phyloP scores from a whole-genome alignment of 306 rosid genomes.

The Rosa rugosa region DNA sequence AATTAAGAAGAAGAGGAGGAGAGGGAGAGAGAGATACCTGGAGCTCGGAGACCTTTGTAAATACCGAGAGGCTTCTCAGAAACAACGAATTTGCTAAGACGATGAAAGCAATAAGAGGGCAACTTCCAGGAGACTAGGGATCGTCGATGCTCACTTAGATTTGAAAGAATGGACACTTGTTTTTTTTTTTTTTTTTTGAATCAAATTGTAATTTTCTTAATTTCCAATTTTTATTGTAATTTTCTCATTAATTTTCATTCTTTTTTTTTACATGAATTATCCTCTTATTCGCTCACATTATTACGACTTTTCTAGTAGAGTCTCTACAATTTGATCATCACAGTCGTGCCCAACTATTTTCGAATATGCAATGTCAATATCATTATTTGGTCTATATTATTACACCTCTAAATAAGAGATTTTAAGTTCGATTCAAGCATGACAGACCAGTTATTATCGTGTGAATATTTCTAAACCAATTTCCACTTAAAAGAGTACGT shows the following conservation, averaged over 20 bases:
- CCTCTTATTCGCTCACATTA: too few species aligned
- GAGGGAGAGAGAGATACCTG: too few species aligned
- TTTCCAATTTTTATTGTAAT: neutral
- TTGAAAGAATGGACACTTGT: neutral
- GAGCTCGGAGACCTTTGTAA: too few species aligned
- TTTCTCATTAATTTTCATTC: neutral
- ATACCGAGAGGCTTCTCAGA: neutral
- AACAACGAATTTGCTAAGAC: neutral
- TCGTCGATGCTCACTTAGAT: neutral
- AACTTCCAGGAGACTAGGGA: neutral
- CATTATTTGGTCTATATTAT: too few species aligned
- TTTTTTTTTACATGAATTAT: neutral
- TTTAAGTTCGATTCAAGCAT: neutral
- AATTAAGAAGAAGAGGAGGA: neutral
- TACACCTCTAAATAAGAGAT: neutral
- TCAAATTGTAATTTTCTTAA: neutral
- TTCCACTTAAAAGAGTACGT: too few species aligned
- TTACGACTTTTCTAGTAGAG: too few species aligned
- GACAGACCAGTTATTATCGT: neutral
- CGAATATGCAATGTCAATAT: too few species aligned
- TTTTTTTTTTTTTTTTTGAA: too few species aligned
- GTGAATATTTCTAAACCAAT: neutral
- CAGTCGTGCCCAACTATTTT: too few species aligned
- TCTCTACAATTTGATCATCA: too few species aligned
- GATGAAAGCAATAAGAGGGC: neutral